Evolutionary conservation across 305 asterid species (phyloP).

Genomic region (Solanum aculeatissimum): DNA sequence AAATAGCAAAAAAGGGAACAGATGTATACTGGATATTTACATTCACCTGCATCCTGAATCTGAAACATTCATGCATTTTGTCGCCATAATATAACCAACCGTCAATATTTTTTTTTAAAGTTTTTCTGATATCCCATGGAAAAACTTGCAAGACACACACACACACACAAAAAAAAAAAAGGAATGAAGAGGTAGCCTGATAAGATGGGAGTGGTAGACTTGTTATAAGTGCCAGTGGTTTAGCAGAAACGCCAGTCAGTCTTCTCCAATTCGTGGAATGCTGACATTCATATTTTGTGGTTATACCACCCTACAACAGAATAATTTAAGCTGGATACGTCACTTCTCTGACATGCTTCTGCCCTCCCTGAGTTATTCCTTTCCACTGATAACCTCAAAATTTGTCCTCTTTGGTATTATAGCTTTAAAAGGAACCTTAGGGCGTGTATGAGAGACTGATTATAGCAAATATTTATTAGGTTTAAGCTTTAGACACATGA

Average conservation of each 20-base stretch:
- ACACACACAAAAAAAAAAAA: neutral
- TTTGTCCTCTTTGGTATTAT: neutral
- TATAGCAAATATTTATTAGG: neutral
- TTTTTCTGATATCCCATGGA: neutral
- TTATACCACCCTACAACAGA: neutral
- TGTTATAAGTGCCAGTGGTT: neutral
- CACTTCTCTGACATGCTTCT: neutral
- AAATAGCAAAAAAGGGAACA: neutral
- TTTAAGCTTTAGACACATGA: neutral
- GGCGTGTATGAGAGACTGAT: neutral
- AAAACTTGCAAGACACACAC: neutral
- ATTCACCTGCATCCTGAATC: neutral
- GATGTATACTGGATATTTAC: neutral
- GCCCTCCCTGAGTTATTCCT: neutral
- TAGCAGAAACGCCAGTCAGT: neutral
- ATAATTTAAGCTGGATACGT: neutral
- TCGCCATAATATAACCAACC: neutral
- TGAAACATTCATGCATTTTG: neutral
- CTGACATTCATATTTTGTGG: neutral
- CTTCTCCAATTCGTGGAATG: neutral
- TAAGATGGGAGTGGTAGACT: neutral
- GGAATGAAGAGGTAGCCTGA: neutral
- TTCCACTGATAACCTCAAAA: neutral
- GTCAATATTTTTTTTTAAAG: neutral
- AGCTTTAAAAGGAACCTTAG: neutral